Evolutionary conservation across 345 rosid genomes (phyloP), one percentile per base, ranked within the genome.

Genomic region (Camelina hispida): DNA sequence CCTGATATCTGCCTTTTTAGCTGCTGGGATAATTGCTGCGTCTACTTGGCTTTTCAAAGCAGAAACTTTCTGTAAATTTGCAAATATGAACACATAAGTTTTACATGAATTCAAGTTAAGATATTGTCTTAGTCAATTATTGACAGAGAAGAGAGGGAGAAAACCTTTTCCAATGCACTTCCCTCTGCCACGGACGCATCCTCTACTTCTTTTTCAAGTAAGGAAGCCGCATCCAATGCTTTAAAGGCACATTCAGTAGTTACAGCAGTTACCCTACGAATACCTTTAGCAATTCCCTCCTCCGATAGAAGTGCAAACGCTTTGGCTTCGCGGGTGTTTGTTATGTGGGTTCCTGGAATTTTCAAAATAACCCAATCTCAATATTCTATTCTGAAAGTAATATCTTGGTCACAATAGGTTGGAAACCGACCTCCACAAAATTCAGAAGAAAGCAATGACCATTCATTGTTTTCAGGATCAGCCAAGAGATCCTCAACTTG

Each of bases 271-370:
- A 96, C 81, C 78, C 98, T 87, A 50, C 97, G 70, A 38, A 96
- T 79, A 71, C 98, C 97, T 86, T 89, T 93, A 56, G 96, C 96
- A 81, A 96, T 89, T 46, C 94, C 98, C 85, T 96, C 97, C 87
- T 96, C 96, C 1, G 97, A 87, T 67, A 93, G 80, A 81, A 96
- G 93, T 81, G 96, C 99, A 73, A 96, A 96, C 38, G 91, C 93
- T 78, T 89, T 88, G 17, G 99, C 98, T 81, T 96, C 98, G 15
- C 85, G 83, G 3, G 97, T 96, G 70, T 96, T 96, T 81, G 95
- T 74, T 77, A 95, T 81, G 81, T 93, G 98, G 17, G 97, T 95
- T 50, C 98, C 99, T 95, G 59, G 12, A 74, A 60, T 53, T 32
- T 60, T 72, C 44, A 55, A 73, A 18, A 46, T 51, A 65, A 71